Percentiles rank a stretch among this genome's conserved stretches.
phyloP scores from a whole-genome alignment of 768 basidiomycete species.

The Rhodotorula taiwanensis region DNA sequence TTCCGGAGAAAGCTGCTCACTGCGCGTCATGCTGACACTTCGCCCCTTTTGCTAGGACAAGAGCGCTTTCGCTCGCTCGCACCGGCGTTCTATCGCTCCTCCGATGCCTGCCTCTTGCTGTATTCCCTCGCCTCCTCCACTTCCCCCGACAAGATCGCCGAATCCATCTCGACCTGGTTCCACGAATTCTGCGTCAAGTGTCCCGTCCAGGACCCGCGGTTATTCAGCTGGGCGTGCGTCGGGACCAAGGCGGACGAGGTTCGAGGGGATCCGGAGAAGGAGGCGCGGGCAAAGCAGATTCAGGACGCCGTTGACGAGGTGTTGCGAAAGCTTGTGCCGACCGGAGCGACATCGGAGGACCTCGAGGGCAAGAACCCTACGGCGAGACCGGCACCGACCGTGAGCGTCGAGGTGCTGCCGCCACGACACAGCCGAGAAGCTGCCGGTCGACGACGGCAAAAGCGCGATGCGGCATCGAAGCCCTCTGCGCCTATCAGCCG shows the following conservation, averaged over 20 bases:
- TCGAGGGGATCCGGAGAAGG: background rate
- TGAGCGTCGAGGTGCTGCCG: slow-evolving; percentile 11
- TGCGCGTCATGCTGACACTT: background rate
- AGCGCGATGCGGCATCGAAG: no score
- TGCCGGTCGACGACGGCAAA: background rate
- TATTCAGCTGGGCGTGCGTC: slow-evolving; percentile 60
- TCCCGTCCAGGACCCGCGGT: slow-evolving; percentile 56
- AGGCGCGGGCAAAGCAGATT: background rate
- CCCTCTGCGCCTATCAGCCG: no score
- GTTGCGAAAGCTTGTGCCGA: no score
- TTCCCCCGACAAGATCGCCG: slow-evolving; percentile 49
- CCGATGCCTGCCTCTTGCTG: slow-evolving; percentile 72
- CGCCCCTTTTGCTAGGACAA: slow-evolving; percentile 61
- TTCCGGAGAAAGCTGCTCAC: background rate
- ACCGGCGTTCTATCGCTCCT: slow-evolving; percentile 74
- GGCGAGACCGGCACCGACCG: background rate
- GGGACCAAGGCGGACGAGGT: slow-evolving; percentile 69
- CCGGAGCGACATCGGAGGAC: background rate
- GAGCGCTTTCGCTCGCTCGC: slow-evolving; percentile 79
- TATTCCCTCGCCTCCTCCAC: slow-evolving; percentile 65
- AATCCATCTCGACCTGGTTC: slow-evolving; percentile 67
- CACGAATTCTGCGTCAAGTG: slow-evolving; percentile 61
- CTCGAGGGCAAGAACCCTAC: background rate
- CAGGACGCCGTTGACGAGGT: background rate
- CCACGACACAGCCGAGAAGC: background rate